Conservation (phyloP, 2,329 filamentous ascomycete species). For the Chaetomiaceae sp. region DNA sequence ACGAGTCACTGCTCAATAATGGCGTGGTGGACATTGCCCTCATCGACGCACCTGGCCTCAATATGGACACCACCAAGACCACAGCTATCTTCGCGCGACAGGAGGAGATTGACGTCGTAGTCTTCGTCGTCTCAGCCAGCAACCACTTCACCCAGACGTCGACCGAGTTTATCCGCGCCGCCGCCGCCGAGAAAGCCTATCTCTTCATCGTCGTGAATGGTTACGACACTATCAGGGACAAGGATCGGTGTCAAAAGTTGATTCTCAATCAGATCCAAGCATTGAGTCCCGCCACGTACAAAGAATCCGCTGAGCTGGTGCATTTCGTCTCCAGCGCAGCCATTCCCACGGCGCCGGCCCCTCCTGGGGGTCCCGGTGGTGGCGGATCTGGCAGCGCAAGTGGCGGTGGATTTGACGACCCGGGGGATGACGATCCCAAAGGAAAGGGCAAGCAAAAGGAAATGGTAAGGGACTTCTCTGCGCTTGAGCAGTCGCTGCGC, state of each 20-base stretch:
- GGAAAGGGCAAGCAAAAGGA: constrained; percentile 84
- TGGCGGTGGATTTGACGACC: constrained; percentile 50
- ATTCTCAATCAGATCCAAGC: constrained; percentile 83
- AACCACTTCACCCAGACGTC: constrained; percentile 97
- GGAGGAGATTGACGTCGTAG: constrained; percentile 97
- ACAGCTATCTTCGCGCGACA: constrained; percentile 95
- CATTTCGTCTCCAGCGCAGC: constrained; percentile 98
- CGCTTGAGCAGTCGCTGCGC: constrained; percentile 79
- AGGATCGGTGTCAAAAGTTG: constrained; percentile 83
- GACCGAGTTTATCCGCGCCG: constrained; percentile 96
- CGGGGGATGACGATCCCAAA: constrained; percentile 50
- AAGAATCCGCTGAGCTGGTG: constrained; percentile 86
- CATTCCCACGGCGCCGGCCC: constrained; percentile 64
- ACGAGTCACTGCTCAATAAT: constrained; percentile 93
- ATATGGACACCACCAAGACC: constrained; percentile 93
- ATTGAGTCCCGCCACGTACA: constrained; percentile 87
- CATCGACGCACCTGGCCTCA: constrained; percentile 92
- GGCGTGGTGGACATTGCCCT: constrained; percentile 96
- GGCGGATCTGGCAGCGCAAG: constrained; percentile 47
- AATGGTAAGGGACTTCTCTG: constrained; percentile 83
- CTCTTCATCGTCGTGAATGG: constrained; percentile 99
- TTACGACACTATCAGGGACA: constrained; percentile 89
- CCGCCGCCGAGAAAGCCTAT: constrained; percentile 94
- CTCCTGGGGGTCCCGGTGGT: constrained; percentile 49
- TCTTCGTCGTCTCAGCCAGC: constrained; percentile 94